Evolutionary conservation across 805 yeast species (phyloP), one percentile per base, ranked within the genome.

Genomic region (Kluyveromyces starmeri): DNA sequence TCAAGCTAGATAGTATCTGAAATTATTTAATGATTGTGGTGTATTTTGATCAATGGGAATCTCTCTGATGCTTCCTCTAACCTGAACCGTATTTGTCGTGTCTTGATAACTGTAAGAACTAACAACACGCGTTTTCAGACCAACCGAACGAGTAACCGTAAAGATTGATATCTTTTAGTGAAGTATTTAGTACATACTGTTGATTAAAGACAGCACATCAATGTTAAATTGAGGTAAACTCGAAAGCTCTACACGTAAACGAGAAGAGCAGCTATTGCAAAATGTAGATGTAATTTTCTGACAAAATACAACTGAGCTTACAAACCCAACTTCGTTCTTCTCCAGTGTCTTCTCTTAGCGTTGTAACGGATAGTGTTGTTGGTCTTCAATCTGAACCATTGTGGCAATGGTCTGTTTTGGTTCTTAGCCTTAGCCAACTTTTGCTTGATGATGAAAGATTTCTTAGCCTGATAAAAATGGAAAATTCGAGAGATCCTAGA

Each of bases 331-430:
- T 89, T 89, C 64, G 96, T 89, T 83, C 97, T 84, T 83, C 96
- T 89, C 98, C 98, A 89, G 92, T 92, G 95, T 80, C 97, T 83
- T 84, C 97, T 86, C 86, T 92, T 92, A 67, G 95, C 94, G 75
- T 89, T 89, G 83, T 85, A 85, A 79, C 94, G 85, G 77, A 92
- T 82, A 62, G 78, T 88, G 94, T 85, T 89, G 71, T 73, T 79
- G 68, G 97, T 85, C 83, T 86, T 89, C 71, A 88, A 78, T 76
- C 97, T 85, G 83, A 89, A 74, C 96, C 96, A 89, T 75, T 88
- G 96, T 63, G 98, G 98, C 70, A 89, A 82, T 67, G 96, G 96
- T 79, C 97, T 85, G 89, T 86, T 89, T 75, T 85, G 95, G 76
- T 86, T 89, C 68, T 78, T 79, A 67, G 95, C 96, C 81, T 92